Evolutionary conservation across 23 red algal species (phyloP), one percentile per base, ranked within the genome.

Genomic region (Rhodosorus marinus): DNA sequence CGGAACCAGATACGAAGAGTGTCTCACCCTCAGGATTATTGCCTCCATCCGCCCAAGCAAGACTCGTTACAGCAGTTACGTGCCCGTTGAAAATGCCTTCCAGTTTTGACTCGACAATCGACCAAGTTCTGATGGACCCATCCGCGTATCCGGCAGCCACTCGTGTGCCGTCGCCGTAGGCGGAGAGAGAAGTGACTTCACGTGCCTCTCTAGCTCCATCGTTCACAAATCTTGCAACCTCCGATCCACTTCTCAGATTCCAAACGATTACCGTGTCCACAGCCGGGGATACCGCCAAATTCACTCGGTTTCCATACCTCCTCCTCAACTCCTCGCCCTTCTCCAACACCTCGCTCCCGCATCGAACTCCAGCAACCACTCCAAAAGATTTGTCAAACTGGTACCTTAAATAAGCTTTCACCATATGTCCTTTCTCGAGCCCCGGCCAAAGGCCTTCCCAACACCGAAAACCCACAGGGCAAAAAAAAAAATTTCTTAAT

Each of bases 141-240:
- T 92, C 82, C 14, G 70, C 57, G 35, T 92, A 65, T 1, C 82
- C 82, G 20, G 51, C 58, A 8, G 82, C 82, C n/a, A 78, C 50
- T 25, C 38, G 28, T 40, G 42, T 30, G 7, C 57, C 61, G 31
- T 24, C 52, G 3, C 52, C 19, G 14, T 46, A 46, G 1, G 63
- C 61, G 19, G 75, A 46, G 14, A 69, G 46, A 5, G 75, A 55
- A 15, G 48, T 67, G 35, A 69, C 45, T 22, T 36, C 32, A 30
- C 62, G 64, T 4, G 75, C 75, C 15, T 47, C 36, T 24, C 31
- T 30, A 8, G 61, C 60, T 38, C 35, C 50, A 3, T 9, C n/a
- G 49, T 74, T 62, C 3, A 49, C 59, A 26, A 75, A 64, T 15
- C 66, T n/a, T 2, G 32, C 58, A 0, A 85, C 30, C 26, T 65